phyloP scores from a whole-genome alignment of 2,329 filamentous ascomycete species.

The Didymella pomorum region DNA sequence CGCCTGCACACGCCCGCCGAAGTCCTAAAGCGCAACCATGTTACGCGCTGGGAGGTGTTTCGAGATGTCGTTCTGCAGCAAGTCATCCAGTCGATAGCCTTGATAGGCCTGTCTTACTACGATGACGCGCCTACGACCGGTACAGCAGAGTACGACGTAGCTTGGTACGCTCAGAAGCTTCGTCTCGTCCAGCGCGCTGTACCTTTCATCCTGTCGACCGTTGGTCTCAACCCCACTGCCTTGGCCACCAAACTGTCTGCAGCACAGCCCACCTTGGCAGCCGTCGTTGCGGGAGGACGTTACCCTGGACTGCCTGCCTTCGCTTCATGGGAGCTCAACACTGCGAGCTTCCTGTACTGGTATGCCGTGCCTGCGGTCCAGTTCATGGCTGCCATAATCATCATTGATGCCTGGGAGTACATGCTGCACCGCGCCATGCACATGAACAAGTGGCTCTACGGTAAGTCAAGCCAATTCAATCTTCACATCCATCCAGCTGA shows the following conservation, averaged over 20 bases:
- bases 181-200: constrained; percentile 80
- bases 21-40: constrained; percentile 85
- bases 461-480: constrained; percentile 61
- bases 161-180: constrained; percentile 86
- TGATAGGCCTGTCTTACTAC: constrained; percentile 70
- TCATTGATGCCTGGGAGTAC: constrained; percentile 98
- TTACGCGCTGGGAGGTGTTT: constrained; percentile 82
- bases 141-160: constrained; percentile 83
- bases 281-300: constrained; percentile 77
- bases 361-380: constrained; percentile 77
- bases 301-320: constrained; percentile 83
- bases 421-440: constrained; percentile 97
- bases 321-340: constrained; percentile 79
- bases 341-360: constrained; percentile 83
- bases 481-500: constrained; percentile 18
- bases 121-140: constrained; percentile 79
- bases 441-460: constrained; percentile 95
- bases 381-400: constrained; percentile 74
- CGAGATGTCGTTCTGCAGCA: constrained; percentile 94
- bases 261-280: constrained; percentile 77
- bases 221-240: constrained; percentile 78
- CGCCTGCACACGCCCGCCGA: constrained; percentile 94
- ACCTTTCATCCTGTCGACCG: constrained; percentile 71
- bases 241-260: constrained; percentile 78
- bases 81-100: constrained; percentile 80